Evolutionary conservation across 2,329 filamentous ascomycete genomes (phyloP).

Genomic region (Rhynchosporium graminicola): DNA sequence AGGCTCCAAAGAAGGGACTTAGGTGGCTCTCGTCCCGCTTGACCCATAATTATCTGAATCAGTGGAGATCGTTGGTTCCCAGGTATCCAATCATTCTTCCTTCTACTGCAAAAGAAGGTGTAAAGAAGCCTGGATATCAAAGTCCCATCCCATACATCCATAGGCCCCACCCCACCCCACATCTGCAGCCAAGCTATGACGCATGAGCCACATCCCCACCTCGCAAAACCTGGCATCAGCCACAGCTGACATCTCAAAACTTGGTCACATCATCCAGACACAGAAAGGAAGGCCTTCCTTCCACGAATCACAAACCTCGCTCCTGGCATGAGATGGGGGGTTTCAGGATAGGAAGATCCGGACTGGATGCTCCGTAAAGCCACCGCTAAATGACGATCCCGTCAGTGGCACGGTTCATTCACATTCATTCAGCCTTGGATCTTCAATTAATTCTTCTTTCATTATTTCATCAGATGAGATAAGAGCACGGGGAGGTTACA

Average conservation of each 20-base stretch:
- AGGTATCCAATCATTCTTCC: background rate
- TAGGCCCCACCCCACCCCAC: background rate
- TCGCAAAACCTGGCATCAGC: conserved; percentile 2
- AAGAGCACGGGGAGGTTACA: too few species aligned
- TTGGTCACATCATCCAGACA: background rate
- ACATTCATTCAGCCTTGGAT: background rate
- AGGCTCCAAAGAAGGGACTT: background rate
- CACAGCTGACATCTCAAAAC: conserved; percentile 5
- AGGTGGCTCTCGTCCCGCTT: background rate
- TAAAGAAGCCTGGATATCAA: conserved; percentile 1
- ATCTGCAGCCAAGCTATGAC: conserved; percentile 3
- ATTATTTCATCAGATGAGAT: too few species aligned
- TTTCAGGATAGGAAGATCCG: conserved; percentile 11
- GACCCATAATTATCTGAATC: background rate
- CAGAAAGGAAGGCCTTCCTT: background rate
- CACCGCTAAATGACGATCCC: conserved; percentile 17
- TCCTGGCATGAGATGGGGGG: background rate
- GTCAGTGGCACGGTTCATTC: background rate
- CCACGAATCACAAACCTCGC: conserved; percentile 4
- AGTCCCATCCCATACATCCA: background rate
- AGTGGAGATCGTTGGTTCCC: background rate
- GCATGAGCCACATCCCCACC: background rate
- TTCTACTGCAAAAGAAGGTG: background rate
- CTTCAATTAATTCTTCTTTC: background rate
- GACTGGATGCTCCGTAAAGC: conserved; percentile 5